These are phyloP conservation scores for Cicer yamashitae DNA, from an alignment of 306 rosid genomes.

Conservation along the genomic window DNA sequence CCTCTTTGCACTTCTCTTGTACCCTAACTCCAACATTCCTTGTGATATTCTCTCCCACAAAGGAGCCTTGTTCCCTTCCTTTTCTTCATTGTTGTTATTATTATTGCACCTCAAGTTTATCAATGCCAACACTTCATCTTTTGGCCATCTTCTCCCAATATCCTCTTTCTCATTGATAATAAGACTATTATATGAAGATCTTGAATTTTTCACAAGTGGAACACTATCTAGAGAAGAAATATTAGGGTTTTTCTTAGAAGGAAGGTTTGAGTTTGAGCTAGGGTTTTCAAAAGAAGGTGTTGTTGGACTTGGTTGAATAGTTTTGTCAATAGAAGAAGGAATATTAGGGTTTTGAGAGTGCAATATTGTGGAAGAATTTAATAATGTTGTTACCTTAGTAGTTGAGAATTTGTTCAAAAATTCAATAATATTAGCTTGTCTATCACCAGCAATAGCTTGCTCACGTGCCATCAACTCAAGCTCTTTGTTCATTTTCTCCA, in stretches of 20 bases:
- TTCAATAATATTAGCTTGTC: conserved; percentile 69
- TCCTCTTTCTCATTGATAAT: conserved; percentile 43
- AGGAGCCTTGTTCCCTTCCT: conserved; percentile 62
- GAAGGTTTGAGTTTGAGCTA: conserved; percentile 47
- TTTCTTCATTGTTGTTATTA: conserved; percentile 50
- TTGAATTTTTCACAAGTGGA: conserved; percentile 37
- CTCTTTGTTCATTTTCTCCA: conserved; percentile 82
- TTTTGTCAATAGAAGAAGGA: background rate
- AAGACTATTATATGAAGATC: conserved; percentile 3
- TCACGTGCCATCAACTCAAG: conserved; percentile 81
- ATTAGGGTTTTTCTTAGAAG: background rate
- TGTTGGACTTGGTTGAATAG: conserved; percentile 22
- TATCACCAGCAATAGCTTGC: conserved; percentile 75
- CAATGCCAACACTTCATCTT: conserved; percentile 87
- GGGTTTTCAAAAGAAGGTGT: conserved; percentile 59
- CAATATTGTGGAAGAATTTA: conserved; percentile 5
- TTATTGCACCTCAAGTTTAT: conserved; percentile 70
- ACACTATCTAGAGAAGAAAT: no score
- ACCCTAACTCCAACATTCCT: conserved; percentile 81
- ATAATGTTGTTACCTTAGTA: background rate
- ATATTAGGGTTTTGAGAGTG: conserved; percentile 49
- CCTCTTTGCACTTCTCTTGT: conserved; percentile 82
- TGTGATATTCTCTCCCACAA: conserved; percentile 92
- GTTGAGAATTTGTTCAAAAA: conserved; percentile 64
- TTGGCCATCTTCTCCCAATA: conserved; percentile 91